Evolutionary conservation across 495 filamentous ascomycete genomes (phyloP).

Genomic region (Mycothermus thermophilus): DNA sequence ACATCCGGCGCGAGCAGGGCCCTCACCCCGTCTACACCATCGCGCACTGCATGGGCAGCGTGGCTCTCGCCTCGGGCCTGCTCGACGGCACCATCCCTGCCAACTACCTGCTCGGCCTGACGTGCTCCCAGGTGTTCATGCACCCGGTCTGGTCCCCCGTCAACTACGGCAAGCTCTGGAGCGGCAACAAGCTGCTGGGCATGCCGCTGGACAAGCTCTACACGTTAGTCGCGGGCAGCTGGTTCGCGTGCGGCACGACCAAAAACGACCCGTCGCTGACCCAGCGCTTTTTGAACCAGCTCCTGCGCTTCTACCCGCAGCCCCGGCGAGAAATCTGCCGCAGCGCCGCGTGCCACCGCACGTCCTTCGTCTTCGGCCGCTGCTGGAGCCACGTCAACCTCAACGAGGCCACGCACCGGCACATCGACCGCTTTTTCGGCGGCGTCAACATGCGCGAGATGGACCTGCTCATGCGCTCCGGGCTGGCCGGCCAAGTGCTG

Average conservation of each 20-base stretch:
- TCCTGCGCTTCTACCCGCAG: conserved; percentile 47
- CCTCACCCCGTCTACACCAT: conserved; percentile 42
- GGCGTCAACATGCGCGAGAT: conserved; percentile 48
- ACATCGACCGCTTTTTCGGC: conserved; percentile 47
- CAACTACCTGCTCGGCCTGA: conserved; percentile 46
- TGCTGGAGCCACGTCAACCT: conserved; percentile 52
- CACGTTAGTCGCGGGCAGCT: conserved; percentile 30
- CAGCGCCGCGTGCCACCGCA: conserved; percentile 46
- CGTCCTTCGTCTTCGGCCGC: conserved; percentile 46
- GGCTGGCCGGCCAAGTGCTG: conserved; percentile 37
- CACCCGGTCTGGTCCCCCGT: conserved; percentile 44
- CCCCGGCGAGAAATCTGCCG: conserved; percentile 44
- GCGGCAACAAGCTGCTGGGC: conserved; percentile 29
- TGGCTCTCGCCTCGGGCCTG: conserved; percentile 44
- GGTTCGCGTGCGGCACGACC: conserved; percentile 39
- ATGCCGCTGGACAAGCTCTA: conserved; percentile 33
- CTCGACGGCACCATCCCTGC: conserved; percentile 50
- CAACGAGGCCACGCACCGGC: conserved; percentile 48
- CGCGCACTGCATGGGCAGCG: conserved; percentile 53
- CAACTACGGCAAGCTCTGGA: conserved; percentile 49
- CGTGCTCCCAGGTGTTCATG: conserved; percentile 50
- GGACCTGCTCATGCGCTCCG: conserved; percentile 44
- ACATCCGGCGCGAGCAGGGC: conserved; percentile 30
- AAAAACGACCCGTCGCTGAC: conserved; percentile 33
- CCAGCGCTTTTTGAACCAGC: conserved; percentile 42